Conservation (phyloP, 805 yeast genomes). For the Starmerella etchellsii region DNA sequence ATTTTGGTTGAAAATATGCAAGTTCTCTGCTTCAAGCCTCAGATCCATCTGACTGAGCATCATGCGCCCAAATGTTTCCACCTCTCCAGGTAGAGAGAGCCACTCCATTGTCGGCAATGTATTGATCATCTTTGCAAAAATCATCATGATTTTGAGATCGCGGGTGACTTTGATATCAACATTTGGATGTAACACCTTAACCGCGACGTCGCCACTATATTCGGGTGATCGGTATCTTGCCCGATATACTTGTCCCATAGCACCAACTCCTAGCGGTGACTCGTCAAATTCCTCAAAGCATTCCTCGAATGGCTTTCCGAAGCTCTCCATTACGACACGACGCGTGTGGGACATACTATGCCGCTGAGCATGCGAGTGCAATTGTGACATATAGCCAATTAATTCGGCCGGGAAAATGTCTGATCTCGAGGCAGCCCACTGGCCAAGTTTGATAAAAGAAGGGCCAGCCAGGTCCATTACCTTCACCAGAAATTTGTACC, state of each 20-base stretch:
- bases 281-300: slow-evolving; percentile 68
- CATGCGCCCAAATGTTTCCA: slow-evolving; percentile 68
- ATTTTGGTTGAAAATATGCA: slow-evolving; percentile 56
- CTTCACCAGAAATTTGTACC: slow-evolving; percentile 56
- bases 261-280: slow-evolving; percentile 88
- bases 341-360: slow-evolving; percentile 57
- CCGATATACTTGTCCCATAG: slow-evolving; percentile 89
- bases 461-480: slow-evolving; percentile 83
- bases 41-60: slow-evolving; percentile 85
- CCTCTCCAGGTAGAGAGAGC: slow-evolving; percentile 91
- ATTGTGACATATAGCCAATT: slow-evolving; percentile 59
- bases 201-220: slow-evolving; percentile 47
- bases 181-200: slow-evolving; percentile 83
- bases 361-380: slow-evolving; percentile 73
- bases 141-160: slow-evolving; percentile 71
- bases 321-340: slow-evolving; percentile 43
- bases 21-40: slow-evolving; percentile 76
- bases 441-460: slow-evolving; percentile 67
- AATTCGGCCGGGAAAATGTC: slow-evolving; percentile 75
- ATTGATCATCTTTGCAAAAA: slow-evolving; percentile 62
- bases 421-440: slow-evolving; percentile 97
- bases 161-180: slow-evolving; percentile 61
- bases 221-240: slow-evolving; percentile 41
- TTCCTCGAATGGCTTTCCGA: slow-evolving; percentile 51
- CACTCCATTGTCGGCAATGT: slow-evolving; percentile 90